Conservation (phyloP, 805 yeast species). For the Saturnispora sanitii region DNA sequence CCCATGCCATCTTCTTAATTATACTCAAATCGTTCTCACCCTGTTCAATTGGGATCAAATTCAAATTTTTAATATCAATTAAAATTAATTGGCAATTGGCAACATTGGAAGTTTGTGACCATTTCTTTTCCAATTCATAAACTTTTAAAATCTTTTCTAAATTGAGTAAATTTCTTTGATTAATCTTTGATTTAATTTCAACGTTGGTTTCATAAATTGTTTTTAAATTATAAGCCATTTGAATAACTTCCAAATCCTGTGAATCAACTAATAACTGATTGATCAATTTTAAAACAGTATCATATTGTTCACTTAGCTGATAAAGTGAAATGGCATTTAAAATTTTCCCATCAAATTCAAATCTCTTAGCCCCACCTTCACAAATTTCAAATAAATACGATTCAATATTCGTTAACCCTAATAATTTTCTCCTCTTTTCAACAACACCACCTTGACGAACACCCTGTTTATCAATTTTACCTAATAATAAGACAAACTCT, state of each 20-base stretch:
- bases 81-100: constrained; percentile 28
- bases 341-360: constrained; percentile 85
- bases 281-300: constrained; percentile 64
- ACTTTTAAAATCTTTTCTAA: constrained; percentile 55
- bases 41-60: constrained; percentile 48
- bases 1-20: constrained; percentile 59
- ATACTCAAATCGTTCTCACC: constrained; percentile 39
- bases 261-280: constrained; percentile 70
- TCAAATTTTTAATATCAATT: constrained; percentile 40
- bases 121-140: constrained; percentile 51
- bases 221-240: constrained; percentile 37
- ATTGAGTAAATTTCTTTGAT: constrained; percentile 46
- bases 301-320: constrained; percentile 81
- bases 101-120: constrained; percentile 24
- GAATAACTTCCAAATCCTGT: constrained; percentile 40
- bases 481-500: constrained; percentile 71
- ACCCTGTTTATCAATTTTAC: constrained; percentile 75
- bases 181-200: constrained; percentile 45
- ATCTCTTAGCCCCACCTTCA: constrained; percentile 74
- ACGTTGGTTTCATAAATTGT: constrained; percentile 44
- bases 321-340: constrained; percentile 79
- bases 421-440: constrained; percentile 62
- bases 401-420: constrained; percentile 47
- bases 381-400: constrained; percentile 63
- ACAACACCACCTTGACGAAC: constrained; percentile 72